Evolutionary conservation across 495 filamentous ascomycete genomes (phyloP).

Genomic region (Penicillium canariense): DNA sequence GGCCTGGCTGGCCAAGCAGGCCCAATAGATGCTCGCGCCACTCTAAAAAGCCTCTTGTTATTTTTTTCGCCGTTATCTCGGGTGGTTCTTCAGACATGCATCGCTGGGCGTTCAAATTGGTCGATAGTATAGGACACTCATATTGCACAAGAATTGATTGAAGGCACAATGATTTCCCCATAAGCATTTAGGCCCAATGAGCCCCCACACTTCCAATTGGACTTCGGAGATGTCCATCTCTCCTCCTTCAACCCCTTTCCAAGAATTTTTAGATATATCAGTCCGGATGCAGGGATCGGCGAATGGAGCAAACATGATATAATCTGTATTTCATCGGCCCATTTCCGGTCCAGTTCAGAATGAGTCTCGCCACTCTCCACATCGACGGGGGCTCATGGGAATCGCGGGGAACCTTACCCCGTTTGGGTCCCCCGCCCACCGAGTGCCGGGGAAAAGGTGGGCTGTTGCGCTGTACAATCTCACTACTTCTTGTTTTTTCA

Average conservation of each 20-base stretch:
- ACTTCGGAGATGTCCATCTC: background rate
- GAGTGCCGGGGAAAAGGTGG: background rate
- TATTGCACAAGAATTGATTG: background rate
- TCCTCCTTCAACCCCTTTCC: background rate
- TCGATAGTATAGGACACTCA: background rate
- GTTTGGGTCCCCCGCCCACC: slow-evolving; percentile 1
- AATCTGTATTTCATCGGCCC: background rate
- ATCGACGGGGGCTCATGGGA: background rate
- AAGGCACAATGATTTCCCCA: background rate
- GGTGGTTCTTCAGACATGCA: slow-evolving; percentile 13
- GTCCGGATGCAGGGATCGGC: no score
- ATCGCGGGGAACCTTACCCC: background rate
- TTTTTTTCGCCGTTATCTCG: slow-evolving; percentile 16
- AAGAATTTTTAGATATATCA: no score
- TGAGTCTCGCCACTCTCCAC: background rate
- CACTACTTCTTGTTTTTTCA: background rate
- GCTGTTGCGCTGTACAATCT: background rate
- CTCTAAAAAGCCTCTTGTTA: background rate
- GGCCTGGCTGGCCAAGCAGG: slow-evolving; percentile 49
- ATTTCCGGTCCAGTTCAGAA: background rate
- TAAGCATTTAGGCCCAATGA: background rate
- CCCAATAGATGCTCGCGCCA: slow-evolving; percentile 19
- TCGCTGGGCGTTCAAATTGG: slow-evolving; percentile 17
- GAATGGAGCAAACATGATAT: background rate
- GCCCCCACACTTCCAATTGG: background rate